Conservation (phyloP, 352 stramenopile genomes). For the Pythium rishiriense region DNA sequence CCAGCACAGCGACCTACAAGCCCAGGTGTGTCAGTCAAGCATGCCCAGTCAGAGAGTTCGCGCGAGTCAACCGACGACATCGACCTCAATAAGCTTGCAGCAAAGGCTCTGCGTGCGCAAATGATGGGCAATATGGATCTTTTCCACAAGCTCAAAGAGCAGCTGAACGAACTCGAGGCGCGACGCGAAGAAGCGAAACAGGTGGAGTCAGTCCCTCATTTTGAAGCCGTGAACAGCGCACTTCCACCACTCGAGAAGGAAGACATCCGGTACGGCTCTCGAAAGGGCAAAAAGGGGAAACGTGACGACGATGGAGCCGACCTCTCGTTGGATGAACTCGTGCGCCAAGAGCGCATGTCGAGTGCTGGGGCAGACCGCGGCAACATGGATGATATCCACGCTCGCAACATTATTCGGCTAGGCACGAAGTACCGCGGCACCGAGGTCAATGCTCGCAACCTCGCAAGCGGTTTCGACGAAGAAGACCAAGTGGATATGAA, state of each 20-base stretch:
- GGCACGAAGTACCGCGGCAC: constrained; percentile 73
- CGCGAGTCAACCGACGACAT: constrained; percentile 15
- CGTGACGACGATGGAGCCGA: constrained; percentile 26
- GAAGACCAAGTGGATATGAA: constrained; percentile 76
- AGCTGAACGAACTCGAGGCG: constrained; percentile 82
- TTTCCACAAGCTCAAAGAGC: constrained; percentile 72
- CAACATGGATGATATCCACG: constrained; percentile 73
- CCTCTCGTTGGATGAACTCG: constrained; percentile 69
- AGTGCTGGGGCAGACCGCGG: constrained; percentile 42
- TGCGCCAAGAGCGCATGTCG: constrained; percentile 72
- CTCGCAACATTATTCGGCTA: constrained; percentile 73
- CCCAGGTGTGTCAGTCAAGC: not conserved
- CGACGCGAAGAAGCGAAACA: constrained; percentile 46
- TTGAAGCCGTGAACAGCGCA: constrained; percentile 53
- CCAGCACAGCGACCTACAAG: not conserved
- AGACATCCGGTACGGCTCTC: constrained; percentile 55
- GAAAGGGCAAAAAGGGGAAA: constrained; percentile 65
- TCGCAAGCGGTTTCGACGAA: constrained; percentile 82
- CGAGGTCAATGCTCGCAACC: constrained; percentile 57
- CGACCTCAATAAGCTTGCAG: constrained; percentile 82
- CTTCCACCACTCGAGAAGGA: constrained; percentile 72
- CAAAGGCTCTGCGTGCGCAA: constrained; percentile 71
- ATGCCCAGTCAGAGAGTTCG: not conserved
- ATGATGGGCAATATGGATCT: constrained; percentile 81
- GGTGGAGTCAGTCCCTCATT: constrained; percentile 49